Base-by-base conservation (phyloP, 2,329 filamentous ascomycete species). In the Acephala macrosclerotiorum region DNA sequence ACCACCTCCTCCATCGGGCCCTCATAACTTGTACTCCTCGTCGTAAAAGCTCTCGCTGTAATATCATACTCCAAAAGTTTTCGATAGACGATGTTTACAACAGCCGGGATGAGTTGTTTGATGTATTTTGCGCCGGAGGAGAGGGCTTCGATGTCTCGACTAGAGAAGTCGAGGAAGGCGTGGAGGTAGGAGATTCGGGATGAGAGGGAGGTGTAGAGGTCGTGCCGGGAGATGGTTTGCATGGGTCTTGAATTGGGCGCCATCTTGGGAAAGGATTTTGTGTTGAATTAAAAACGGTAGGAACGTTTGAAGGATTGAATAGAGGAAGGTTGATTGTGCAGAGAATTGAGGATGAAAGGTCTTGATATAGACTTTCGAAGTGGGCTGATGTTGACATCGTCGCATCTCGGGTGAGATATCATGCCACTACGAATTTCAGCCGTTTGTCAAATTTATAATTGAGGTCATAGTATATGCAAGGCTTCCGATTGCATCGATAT, bases 41-140 rank as follows among this genome's bases (percentile, higher is more conserved):
- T 87, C 66, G 87, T 84, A 77, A 94, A 93, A 20, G 91, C 90
- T 55, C 90, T 86, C 0, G 92, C 91, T 2, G 92, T 95, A 77
- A 94, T 92, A 76, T 94, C 92, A 78, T 91, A 92, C 74, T 90
- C 87, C 16, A 94, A 82, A 0, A 94, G 85, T 76, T 94, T 94
- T 75, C 90, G 90, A 82, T 94, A 95, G 38, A 94, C 90, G 69
- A 93, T 91, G 78, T 94, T 93, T 75, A 94, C 91, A 16, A 95
- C 85, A 51, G 91, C 91, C 1, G 92, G 92, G 69, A 94, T 93
- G 33, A 94, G 84, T 16, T 89, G 61, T n/a, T 68, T 68, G 20
- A 76, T 67, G 35, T 73, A 68, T 11, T 73, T 71, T 7, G 63
- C 67, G 1, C 73, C 70, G 1, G 63, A 61, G 29, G 72, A 63